phyloP scores from a whole-genome alignment of 768 basidiomycete genomes.

The Russula sp. region DNA sequence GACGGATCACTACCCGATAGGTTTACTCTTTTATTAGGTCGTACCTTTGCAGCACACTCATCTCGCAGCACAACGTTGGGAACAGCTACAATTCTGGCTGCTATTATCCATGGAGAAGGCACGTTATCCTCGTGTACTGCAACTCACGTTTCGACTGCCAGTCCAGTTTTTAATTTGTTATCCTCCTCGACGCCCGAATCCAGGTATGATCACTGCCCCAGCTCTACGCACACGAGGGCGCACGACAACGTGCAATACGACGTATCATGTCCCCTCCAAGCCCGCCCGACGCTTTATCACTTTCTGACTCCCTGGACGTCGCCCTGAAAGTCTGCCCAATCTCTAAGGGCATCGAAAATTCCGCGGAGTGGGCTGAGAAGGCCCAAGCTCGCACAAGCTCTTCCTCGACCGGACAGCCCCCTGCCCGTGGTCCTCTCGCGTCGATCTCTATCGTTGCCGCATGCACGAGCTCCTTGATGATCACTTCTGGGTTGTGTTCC shows the following conservation, averaged over 20 bases:
- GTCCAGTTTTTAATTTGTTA: background rate
- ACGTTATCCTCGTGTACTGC: background rate
- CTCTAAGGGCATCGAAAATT: background rate
- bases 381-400: background rate
- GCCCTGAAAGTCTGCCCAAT: background rate
- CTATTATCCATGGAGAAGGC: no score
- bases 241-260: background rate
- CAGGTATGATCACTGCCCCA: background rate
- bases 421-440: background rate
- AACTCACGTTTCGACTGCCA: background rate
- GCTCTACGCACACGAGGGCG: background rate
- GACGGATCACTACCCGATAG: no score
- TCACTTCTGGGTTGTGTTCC: slow-evolving; percentile 25
- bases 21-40: no score
- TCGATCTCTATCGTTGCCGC: slow-evolving; percentile 23
- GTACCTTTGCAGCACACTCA: no score
- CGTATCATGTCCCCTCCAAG: background rate
- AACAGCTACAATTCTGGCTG: background rate
- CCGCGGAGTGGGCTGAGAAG: background rate
- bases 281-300: background rate
- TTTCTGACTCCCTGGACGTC: background rate
- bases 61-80: background rate
- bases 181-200: background rate
- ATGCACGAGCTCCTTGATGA: slow-evolving; percentile 28
- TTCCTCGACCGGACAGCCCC: background rate